Conservation (phyloP, 306 rosid genomes). For the Acmispon strigosus region DNA sequence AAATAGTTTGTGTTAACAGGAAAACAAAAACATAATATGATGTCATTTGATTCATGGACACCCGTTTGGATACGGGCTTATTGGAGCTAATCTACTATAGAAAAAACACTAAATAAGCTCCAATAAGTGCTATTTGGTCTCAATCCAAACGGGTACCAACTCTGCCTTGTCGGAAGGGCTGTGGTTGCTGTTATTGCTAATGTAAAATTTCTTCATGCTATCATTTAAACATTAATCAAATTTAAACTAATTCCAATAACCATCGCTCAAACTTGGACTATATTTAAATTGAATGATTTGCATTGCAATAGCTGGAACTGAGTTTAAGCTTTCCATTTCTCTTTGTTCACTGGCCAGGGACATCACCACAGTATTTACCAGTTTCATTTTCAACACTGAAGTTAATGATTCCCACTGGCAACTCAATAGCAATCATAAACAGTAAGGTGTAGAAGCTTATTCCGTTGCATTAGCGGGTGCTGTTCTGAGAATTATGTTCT, state of each 20-base stretch:
- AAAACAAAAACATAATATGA: too few relatives aligned
- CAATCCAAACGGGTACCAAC: too few relatives aligned
- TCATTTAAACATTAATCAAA: neutral
- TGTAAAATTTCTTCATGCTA: neutral
- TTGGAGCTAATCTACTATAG: too few relatives aligned
- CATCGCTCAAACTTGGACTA: neutral
- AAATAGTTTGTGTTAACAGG: too few relatives aligned
- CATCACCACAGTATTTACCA: conserved; percentile 53
- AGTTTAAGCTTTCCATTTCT: conserved; percentile 13
- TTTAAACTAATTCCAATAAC: neutral
- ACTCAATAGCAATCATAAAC: neutral
- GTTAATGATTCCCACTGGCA: conserved; percentile 49
- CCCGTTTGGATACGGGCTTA: too few relatives aligned
- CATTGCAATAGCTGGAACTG: conserved; percentile 2
- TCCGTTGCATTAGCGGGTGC: neutral
- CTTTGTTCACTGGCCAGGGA: conserved; percentile 33
- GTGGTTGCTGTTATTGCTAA: neutral
- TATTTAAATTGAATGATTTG: neutral
- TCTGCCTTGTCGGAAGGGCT: too few relatives aligned
- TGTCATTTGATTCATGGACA: too few relatives aligned
- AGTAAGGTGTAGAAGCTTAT: neutral
- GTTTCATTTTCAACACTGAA: conserved; percentile 68
- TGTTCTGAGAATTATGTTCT: neutral
- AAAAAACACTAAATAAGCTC: too few relatives aligned
- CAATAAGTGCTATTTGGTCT: too few relatives aligned